phyloP scores from a whole-genome alignment of 441 rosid genomes.

The Pelargonium cotyledonis region DNA sequence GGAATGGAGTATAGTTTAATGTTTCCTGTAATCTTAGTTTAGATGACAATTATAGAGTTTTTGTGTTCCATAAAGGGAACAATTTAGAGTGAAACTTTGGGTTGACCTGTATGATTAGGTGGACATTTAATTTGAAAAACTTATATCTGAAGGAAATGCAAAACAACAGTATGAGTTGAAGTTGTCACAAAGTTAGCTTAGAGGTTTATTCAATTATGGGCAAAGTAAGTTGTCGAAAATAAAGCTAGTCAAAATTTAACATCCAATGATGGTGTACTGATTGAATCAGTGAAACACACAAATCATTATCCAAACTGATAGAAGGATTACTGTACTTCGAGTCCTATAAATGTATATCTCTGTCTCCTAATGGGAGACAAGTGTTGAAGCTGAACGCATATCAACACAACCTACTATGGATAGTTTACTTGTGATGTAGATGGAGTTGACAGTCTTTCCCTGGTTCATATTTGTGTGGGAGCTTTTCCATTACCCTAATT shows the following conservation, averaged over 20 bases:
- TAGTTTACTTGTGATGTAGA: background rate
- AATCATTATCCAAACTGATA: background rate
- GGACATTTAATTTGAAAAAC: background rate
- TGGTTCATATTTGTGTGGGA: slow-evolving; percentile 1
- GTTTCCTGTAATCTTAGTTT: background rate
- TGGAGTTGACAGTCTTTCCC: background rate
- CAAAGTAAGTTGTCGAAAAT: too few relatives aligned
- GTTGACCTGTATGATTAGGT: background rate
- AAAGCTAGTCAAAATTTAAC: background rate
- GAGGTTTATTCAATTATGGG: too few relatives aligned
- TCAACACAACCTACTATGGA: background rate
- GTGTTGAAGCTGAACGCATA: background rate
- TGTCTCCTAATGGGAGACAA: background rate
- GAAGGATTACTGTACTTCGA: background rate
- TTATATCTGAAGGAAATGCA: background rate
- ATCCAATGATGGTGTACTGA: background rate
- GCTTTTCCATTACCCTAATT: background rate
- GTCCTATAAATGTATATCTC: background rate
- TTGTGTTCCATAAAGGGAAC: background rate
- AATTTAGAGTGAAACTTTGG: background rate
- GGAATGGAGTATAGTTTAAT: too few relatives aligned
- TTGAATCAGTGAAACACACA: background rate
- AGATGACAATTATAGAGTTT: background rate
- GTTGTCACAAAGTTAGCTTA: background rate
- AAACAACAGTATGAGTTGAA: background rate